Evolutionary conservation across 805 yeast genomes (phyloP).

Genomic region (Lachancea kluyveri): DNA sequence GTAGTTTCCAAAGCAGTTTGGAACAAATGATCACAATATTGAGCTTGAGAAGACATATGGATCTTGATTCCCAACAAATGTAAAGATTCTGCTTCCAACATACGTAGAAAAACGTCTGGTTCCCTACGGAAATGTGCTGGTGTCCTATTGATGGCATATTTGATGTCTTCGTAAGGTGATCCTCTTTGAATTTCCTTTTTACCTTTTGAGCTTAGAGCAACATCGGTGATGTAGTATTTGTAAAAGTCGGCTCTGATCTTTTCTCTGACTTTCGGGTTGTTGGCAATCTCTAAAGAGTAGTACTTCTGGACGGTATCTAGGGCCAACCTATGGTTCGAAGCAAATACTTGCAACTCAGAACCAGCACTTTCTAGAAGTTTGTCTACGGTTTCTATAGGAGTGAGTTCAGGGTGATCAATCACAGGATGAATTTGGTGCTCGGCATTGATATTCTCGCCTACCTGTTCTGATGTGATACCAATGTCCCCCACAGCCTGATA

Average conservation of each 20-base stretch:
- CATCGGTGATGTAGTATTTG: conserved; percentile 60
- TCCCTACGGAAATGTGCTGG: conserved; percentile 64
- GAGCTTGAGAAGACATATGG: conserved; percentile 35
- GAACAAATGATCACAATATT: conserved; percentile 40
- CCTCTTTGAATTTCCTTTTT: conserved; percentile 67
- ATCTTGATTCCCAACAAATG: conserved; percentile 68
- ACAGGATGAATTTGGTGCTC: conserved; percentile 65
- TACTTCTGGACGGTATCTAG: conserved; percentile 67
- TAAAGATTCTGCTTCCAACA: conserved; percentile 83
- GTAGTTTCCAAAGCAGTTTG: conserved; percentile 62
- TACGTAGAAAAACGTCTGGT: conserved; percentile 81
- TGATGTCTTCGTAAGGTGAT: conserved; percentile 81
- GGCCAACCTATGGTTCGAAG: conserved; percentile 51
- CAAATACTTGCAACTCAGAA: conserved; percentile 35
- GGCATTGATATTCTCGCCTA: conserved; percentile 75
- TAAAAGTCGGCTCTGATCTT: conserved; percentile 59
- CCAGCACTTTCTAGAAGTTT: conserved; percentile 30
- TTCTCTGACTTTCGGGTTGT: conserved; percentile 73
- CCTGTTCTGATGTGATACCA: conserved; percentile 73
- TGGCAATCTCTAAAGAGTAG: conserved; percentile 72
- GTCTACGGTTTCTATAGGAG: conserved; percentile 57
- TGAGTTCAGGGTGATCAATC: conserved; percentile 50
- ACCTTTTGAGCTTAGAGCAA: conserved; percentile 80
- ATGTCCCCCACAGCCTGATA: conserved; percentile 60
- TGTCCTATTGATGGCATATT: conserved; percentile 79